These are phyloP conservation scores for Alternaria panax DNA, from an alignment of 2,329 filamentous ascomycete species.

Conservation along the genomic window DNA sequence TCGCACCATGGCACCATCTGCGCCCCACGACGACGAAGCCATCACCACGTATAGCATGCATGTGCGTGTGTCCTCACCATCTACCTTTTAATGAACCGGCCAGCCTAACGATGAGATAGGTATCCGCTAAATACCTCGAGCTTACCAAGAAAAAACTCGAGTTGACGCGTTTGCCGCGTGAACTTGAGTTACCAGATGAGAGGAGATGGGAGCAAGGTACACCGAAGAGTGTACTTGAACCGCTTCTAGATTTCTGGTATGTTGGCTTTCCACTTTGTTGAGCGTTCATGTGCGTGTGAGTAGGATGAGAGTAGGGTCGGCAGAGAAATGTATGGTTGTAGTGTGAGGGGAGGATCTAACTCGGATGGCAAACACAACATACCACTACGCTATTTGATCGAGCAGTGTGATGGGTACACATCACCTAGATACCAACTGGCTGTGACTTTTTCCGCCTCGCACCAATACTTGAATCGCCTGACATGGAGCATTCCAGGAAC, in stretches of 20 bases:
- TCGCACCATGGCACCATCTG: constrained; percentile 7
- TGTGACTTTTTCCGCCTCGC: background rate
- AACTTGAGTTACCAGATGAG: constrained; percentile 58
- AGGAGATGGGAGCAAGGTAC: constrained; percentile 63
- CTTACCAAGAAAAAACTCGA: constrained; percentile 73
- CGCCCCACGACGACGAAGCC: constrained; percentile 22
- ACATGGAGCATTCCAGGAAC: background rate
- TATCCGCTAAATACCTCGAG: constrained; percentile 71
- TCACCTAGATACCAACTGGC: background rate
- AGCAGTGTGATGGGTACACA: background rate
- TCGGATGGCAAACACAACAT: background rate
- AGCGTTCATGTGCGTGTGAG: background rate
- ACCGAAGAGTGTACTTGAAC: constrained; percentile 68
- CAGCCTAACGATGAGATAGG: constrained; percentile 50
- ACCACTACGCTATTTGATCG: background rate
- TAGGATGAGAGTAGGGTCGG: background rate
- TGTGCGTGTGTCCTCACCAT: constrained; percentile 22
- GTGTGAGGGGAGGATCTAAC: background rate
- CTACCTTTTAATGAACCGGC: background rate
- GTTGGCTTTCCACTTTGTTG: constrained; percentile 29
- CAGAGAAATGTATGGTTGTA: background rate
- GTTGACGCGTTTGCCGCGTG: constrained; percentile 69
- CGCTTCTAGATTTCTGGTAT: constrained; percentile 69
- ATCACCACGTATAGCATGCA: constrained; percentile 46
- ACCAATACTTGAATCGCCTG: background rate